Percentiles rank a stretch among this genome's conserved stretches.
phyloP scores from a whole-genome alignment of 2,329 filamentous ascomycete species.

The Exophiala lecanii-corni region DNA sequence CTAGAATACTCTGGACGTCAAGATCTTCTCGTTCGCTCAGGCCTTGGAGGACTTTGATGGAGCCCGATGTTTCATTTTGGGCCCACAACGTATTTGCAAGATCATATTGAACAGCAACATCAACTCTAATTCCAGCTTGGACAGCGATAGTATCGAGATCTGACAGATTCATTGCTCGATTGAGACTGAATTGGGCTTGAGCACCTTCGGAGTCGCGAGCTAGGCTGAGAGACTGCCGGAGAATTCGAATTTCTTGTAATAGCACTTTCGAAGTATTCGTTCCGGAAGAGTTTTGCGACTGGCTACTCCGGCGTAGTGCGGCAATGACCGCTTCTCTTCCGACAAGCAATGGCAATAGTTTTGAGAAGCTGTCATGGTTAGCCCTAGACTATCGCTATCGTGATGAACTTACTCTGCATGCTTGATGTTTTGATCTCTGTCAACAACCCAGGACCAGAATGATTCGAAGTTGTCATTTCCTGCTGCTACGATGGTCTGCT shows the following conservation, averaged over 20 bases:
- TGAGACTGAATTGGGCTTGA: slow-evolving; percentile 79
- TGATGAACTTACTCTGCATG: slow-evolving; percentile 14
- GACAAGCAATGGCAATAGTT: slow-evolving; percentile 75
- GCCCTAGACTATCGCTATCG: not conserved
- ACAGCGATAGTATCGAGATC: slow-evolving; percentile 68
- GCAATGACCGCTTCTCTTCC: slow-evolving; percentile 79
- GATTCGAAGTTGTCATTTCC: slow-evolving; percentile 11
- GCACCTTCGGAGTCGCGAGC: slow-evolving; percentile 65
- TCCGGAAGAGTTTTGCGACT: slow-evolving; percentile 57
- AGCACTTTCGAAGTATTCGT: slow-evolving; percentile 61
- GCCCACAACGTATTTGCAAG: slow-evolving; percentile 90
- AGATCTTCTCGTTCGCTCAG: slow-evolving; percentile 60
- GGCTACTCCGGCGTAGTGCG: slow-evolving; percentile 66
- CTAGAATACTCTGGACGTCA: slow-evolving; percentile 63
- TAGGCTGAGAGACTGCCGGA: slow-evolving; percentile 69
- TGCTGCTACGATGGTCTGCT: slow-evolving; percentile 11
- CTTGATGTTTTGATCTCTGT: slow-evolving; percentile 10
- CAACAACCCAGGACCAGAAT: slow-evolving; percentile 9
- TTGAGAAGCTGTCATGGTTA: slow-evolving; percentile 39
- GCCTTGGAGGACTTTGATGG: slow-evolving; percentile 80
- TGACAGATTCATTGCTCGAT: slow-evolving; percentile 76
- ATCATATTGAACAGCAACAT: slow-evolving; percentile 73
- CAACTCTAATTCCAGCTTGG: slow-evolving; percentile 67
- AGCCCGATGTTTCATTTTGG: slow-evolving; percentile 81
- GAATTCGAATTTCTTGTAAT: slow-evolving; percentile 69